Evolutionary conservation across 306 rosid species (phyloP).

Genomic region (Dalbergia cultrata): DNA sequence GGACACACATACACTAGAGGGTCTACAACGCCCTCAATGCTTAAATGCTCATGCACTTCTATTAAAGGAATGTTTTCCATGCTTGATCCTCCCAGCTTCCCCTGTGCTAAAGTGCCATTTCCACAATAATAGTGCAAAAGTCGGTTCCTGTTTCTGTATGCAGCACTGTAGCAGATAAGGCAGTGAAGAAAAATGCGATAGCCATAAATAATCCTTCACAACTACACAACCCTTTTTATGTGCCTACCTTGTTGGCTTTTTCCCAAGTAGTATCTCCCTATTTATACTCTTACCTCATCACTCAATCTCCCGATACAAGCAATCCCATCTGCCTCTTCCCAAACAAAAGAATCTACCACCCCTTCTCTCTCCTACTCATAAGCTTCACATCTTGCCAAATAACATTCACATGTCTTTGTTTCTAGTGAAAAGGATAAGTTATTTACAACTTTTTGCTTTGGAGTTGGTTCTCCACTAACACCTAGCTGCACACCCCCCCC

Average conservation of each 20-base stretch:
- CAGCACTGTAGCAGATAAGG: slow-evolving; percentile 4
- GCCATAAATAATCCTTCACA: slow-evolving; percentile 16
- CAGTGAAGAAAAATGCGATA: slow-evolving; percentile 38
- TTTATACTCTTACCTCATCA: slow-evolving; percentile 21
- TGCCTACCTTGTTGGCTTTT: neutral
- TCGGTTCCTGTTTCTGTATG: slow-evolving; percentile 15
- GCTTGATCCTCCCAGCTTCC: neutral
- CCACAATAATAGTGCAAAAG: slow-evolving; percentile 1
- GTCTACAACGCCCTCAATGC: neutral
- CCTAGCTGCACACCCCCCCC: slow-evolving; percentile 38
- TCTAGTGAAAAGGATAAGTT: slow-evolving; percentile 59
- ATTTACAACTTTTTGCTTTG: slow-evolving; percentile 55
- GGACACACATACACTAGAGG: neutral
- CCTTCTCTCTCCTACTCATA: slow-evolving; percentile 80
- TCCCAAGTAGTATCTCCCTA: slow-evolving; percentile 29
- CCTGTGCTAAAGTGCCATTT: neutral
- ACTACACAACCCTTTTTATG: slow-evolving; percentile 23
- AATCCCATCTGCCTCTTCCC: slow-evolving; percentile 25
- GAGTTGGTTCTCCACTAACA: slow-evolving; percentile 61
- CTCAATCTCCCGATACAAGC: slow-evolving; percentile 37
- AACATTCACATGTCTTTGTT: slow-evolving; percentile 92
- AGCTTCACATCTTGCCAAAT: slow-evolving; percentile 68
- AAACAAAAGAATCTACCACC: slow-evolving; percentile 46
- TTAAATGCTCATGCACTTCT: slow-evolving; percentile 1
- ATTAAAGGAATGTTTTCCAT: slow-evolving; percentile 32